Base-by-base conservation (phyloP, 2,329 filamentous ascomycete genomes). In the Botrytis squamosa region DNA sequence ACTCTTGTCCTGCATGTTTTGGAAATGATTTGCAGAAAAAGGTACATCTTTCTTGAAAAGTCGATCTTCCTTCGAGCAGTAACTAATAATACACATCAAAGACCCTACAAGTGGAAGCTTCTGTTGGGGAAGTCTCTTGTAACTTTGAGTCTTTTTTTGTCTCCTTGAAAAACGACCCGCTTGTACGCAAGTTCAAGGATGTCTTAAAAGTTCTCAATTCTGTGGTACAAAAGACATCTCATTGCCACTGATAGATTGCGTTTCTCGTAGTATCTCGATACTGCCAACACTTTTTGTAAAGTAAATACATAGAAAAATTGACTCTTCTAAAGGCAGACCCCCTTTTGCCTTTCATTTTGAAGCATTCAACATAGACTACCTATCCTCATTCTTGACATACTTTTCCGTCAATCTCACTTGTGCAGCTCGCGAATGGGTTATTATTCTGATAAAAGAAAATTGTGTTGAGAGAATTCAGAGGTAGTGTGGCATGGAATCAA, bases 391-490 rank as follows among this genome's bases (percentile, higher is more conserved):
- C 25, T n/a, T 14, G 49, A 52, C 12, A 5, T 10, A 49, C 46
- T 12, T 22, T 49, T 10, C 4, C 9, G 1, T 52, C 49, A n/a
- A 55, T 2, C 1, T 55, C 25, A 55, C 12, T 3, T 7, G 12
- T 7, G 25, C 25, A 0, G 25, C 49, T 55, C 49, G 25, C 12
- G 5, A 55, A 16, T 7, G 4, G 4, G 25, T 52, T 10, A 52
- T 25, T 16, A 14, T n/a, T 10, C 0, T 7, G 25, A 52, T 12
- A n/a, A 55, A 6, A n/a, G 25, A n/a, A 7, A 55, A n/a, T 7
- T 0, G 2, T n/a, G 3, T 16, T 12, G 12, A 7, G 4, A 12
- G 3, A 16, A 7, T 16, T 25, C 25, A n/a, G 49, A 12, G 14
- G 25, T n/a, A 14, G 2, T 16, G 10, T 6, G 2, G n/a, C 12